These are phyloP conservation scores for Hypoxylon subgilvum DNA, from an alignment of 495 filamentous ascomycete genomes.

Conservation along the genomic window DNA sequence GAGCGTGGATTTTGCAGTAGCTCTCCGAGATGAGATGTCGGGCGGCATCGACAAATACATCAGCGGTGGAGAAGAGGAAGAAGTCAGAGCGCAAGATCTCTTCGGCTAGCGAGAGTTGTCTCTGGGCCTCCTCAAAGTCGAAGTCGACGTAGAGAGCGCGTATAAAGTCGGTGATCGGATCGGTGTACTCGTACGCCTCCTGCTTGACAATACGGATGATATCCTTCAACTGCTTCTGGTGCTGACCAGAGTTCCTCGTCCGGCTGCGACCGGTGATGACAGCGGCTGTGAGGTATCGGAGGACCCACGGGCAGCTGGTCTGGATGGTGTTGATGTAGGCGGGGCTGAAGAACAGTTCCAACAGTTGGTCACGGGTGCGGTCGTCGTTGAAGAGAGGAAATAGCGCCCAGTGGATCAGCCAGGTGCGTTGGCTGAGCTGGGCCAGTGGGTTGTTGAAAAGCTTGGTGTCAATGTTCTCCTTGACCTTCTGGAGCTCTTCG, in stretches of 20 bases:
- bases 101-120: slow-evolving; percentile 87
- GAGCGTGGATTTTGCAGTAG: slow-evolving; percentile 99
- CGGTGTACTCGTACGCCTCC: slow-evolving; percentile 95
- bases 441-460: slow-evolving; percentile 94
- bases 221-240: slow-evolving; percentile 98
- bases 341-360: slow-evolving; percentile 95
- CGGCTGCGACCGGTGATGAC: slow-evolving; percentile 94
- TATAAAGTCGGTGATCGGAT: slow-evolving; percentile 94
- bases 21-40: slow-evolving; percentile 95
- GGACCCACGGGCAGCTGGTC: slow-evolving; percentile 94
- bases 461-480: slow-evolving; percentile 87
- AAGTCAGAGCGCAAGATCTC: slow-evolving; percentile 92
- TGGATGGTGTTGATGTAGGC: slow-evolving; percentile 99
- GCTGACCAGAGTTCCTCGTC: slow-evolving; percentile 77
- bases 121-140: slow-evolving; percentile 97
- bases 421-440: slow-evolving; percentile 91
- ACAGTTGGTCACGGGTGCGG: slow-evolving; percentile 83
- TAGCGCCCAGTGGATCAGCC: slow-evolving; percentile 97
- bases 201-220: slow-evolving; percentile 92
- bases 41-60: slow-evolving; percentile 91
- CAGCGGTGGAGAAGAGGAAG: slow-evolving; percentile 85
- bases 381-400: slow-evolving; percentile 99
- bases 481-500: slow-evolving; percentile 92
- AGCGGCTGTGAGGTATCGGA: slow-evolving; percentile 91
- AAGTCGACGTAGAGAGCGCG: slow-evolving; percentile 97